Percentiles rank a stretch among this genome's conserved stretches.
These are phyloP conservation scores for Monascus ruber DNA, from an alignment of 2,329 filamentous ascomycete genomes.

Conservation along the genomic window DNA sequence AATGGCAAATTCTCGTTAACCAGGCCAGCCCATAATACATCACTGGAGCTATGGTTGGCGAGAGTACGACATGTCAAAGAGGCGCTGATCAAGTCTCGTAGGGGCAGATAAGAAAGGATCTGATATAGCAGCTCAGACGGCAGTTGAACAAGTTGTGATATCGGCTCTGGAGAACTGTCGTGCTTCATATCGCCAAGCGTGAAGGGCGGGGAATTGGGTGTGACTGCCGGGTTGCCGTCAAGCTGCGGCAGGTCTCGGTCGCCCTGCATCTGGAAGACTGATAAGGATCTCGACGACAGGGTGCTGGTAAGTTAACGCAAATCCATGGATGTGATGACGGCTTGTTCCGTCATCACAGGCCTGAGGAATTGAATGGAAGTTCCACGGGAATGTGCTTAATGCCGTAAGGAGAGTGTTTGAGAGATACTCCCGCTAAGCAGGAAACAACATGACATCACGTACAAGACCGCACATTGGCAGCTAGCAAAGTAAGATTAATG, in stretches of 20 bases:
- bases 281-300: no score
- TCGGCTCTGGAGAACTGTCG: not conserved
- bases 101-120: conserved; percentile 56
- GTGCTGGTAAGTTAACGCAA: not conserved
- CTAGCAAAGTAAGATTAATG: no score
- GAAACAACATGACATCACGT: not conserved
- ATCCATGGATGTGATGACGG: not conserved
- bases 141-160: conserved; percentile 32
- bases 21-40: conserved; percentile 60
- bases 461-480: no score
- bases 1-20: conserved; percentile 59
- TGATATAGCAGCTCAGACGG: conserved; percentile 64
- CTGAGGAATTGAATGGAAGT: no score
- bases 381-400: no score
- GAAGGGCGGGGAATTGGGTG: no score
- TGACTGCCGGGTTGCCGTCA: no score
- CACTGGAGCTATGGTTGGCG: conserved; percentile 48
- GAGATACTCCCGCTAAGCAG: not conserved
- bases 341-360: not conserved
- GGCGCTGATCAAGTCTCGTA: conserved; percentile 50
- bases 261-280: no score
- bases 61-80: conserved; percentile 53
- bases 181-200: no score
- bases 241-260: no score
- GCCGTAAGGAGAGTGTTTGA: no score